Base-by-base conservation (phyloP, 2,329 filamentous ascomycete genomes). In the Beauveria sp. region DNA sequence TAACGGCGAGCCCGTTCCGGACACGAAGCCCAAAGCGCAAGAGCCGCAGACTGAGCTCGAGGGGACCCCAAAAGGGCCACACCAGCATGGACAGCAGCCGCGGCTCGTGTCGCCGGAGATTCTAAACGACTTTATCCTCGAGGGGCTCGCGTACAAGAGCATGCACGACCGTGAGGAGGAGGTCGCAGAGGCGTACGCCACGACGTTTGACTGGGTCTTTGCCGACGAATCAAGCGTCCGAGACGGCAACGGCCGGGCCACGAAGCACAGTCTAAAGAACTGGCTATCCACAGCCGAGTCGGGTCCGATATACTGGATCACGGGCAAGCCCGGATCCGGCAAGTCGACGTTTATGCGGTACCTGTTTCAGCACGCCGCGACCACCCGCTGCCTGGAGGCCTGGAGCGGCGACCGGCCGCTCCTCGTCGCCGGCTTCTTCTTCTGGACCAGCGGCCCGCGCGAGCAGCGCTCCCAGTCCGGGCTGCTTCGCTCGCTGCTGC, bases 311-410 rank as follows among this genome's bases (percentile, higher is more conserved):
- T 75, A 73, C 56, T 74, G 72, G 74, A 70, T 77, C 43, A 75
- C 70, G 1, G 75, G 74, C 2, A 76, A 79, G 40, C 73, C 78
- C 3, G 78, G 78, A 0, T 76, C 75, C 0, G 78, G 78, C 0
- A 81, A 81, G 63, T 79, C 76, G 0, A 79, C 77, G 0, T 68
- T 80, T 1, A 78, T 79, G 68, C 73, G 75, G 22, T 73, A 73
- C 42, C 67, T 77, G 14, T 70, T 67, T 0, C 65, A 69, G 3
- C 70, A 73, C 22, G 46, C 53, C 0, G 42, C 28, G 2, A 65
- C 65, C 0, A 24, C 65, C 40, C 4, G 65, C 10, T 54, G 62
- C 6, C 63, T 71, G 8, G 63, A 60, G 1, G 18, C 40, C 1
- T 77, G 74, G 75, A 34, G 38, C 30, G 55, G 30, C 0, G 62